A percentile compares a stretch with the other conserved stretches of the same genome.
These are phyloP conservation scores for Sarocladium oryzae DNA, from an alignment of 2,329 filamentous ascomycete genomes.

Conservation along the genomic window DNA sequence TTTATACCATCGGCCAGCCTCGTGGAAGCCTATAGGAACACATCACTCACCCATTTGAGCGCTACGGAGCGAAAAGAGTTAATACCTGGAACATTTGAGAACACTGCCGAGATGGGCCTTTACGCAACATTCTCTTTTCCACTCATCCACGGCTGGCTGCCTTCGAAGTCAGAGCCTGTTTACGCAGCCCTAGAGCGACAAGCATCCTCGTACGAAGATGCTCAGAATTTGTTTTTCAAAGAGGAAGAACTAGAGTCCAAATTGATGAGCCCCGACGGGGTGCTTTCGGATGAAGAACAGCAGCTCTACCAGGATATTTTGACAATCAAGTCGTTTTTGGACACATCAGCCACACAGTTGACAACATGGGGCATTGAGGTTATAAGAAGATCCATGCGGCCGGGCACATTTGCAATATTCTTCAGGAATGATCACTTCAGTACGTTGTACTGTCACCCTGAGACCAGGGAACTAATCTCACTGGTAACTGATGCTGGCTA, in stretches of 20 bases:
- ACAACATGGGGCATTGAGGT: slow-evolving; percentile 74
- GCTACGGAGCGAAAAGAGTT: slow-evolving; percentile 40
- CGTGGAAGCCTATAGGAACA: slow-evolving; percentile 41
- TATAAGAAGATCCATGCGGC: slow-evolving; percentile 61
- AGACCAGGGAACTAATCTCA: slow-evolving; percentile 67
- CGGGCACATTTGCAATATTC: slow-evolving; percentile 79
- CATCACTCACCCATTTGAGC: slow-evolving; percentile 45
- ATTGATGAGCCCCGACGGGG: slow-evolving; percentile 37
- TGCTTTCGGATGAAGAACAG: slow-evolving; percentile 68
- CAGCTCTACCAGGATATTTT: slow-evolving; percentile 75
- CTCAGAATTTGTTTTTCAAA: slow-evolving; percentile 79
- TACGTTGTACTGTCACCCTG: slow-evolving; percentile 83
- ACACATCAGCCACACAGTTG: slow-evolving; percentile 75
- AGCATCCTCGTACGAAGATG: slow-evolving; percentile 84
- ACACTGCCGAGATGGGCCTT: slow-evolving; percentile 80
- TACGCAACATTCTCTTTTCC: slow-evolving; percentile 87
- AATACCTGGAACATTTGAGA: slow-evolving; percentile 71
- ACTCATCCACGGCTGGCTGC: slow-evolving; percentile 89
- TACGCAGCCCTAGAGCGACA: slow-evolving; percentile 66
- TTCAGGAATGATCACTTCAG: slow-evolving; percentile 98
- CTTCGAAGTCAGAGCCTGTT: slow-evolving; percentile 57
- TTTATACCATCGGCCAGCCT: slow-evolving; percentile 59
- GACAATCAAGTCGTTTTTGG: slow-evolving; percentile 77
- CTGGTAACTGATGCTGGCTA: slow-evolving; percentile 93
- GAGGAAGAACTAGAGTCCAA: slow-evolving; percentile 86